Conservation (phyloP, 2,329 filamentous ascomycete species). For the Aureobasidium mangrovei region DNA sequence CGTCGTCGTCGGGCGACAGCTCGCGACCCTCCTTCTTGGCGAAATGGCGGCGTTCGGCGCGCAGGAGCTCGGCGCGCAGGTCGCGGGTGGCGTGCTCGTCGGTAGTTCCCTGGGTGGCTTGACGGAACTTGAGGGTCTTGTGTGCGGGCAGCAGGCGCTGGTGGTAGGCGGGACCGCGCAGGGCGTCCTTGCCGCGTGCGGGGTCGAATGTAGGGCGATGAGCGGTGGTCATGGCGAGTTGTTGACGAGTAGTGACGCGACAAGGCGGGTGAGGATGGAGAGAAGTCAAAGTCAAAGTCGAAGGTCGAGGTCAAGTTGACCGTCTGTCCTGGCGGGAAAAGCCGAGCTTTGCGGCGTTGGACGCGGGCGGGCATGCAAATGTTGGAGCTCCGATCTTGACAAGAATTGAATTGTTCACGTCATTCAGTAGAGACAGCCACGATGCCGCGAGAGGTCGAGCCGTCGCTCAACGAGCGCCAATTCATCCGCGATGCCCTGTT, state of each 20-base stretch:
- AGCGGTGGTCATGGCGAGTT: conserved; percentile 42
- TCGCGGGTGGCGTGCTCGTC: conserved; percentile 65
- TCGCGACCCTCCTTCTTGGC: conserved; percentile 67
- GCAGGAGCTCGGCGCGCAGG: conserved; percentile 79
- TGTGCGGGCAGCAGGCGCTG: conserved; percentile 91
- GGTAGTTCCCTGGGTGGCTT: conserved; percentile 82
- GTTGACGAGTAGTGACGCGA: neutral
- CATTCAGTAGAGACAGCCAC: conserved; percentile 2
- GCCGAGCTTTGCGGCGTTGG: neutral
- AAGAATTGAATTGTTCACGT: conserved; percentile 6
- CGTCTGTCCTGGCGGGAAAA: neutral
- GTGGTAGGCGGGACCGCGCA: conserved; percentile 88
- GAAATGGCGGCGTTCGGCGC: conserved; percentile 79
- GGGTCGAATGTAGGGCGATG: conserved; percentile 94
- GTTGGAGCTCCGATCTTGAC: neutral
- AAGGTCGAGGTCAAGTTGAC: too few relatives aligned
- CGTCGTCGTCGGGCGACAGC: conserved; percentile 30
- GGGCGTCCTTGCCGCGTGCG: conserved; percentile 87
- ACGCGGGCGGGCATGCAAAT: neutral
- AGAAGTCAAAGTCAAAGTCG: neutral
- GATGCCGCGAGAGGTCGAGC: conserved; percentile 90
- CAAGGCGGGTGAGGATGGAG: neutral
- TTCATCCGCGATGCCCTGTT: conserved; percentile 79
- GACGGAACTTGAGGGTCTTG: conserved; percentile 80
- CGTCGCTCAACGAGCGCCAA: conserved; percentile 77